phyloP scores from a whole-genome alignment of 352 stramenopile genomes.

The Phytophthora foliorum region DNA sequence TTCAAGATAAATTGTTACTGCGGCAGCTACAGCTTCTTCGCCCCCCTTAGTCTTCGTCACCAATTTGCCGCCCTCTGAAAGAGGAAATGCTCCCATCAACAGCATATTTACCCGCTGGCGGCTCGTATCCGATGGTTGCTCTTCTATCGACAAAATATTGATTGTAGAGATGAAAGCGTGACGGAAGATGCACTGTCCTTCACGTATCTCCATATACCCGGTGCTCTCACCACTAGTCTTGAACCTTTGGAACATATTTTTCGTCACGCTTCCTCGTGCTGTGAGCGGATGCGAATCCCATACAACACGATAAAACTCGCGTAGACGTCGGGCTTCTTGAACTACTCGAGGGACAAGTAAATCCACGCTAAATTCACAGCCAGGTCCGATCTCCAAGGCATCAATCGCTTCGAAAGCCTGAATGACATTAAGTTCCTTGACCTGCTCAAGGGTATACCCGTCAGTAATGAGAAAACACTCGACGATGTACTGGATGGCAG shows the following conservation, averaged over 20 bases:
- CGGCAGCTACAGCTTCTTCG: slow-evolving; percentile 53
- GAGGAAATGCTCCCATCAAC: slow-evolving; percentile 36
- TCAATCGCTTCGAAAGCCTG: slow-evolving; percentile 39
- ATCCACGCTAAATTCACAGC: slow-evolving; percentile 27
- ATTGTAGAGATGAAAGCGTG: slow-evolving; percentile 22
- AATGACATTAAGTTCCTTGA: slow-evolving; percentile 19
- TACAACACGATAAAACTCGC: slow-evolving; percentile 18
- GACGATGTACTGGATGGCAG: slow-evolving; percentile 34
- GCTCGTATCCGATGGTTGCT: not conserved
- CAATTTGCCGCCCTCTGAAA: slow-evolving; percentile 34
- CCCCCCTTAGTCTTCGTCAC: slow-evolving; percentile 29
- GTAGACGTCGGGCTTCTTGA: slow-evolving; percentile 27
- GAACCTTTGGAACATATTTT: slow-evolving; percentile 1
- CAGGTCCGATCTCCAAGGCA: slow-evolving; percentile 5
- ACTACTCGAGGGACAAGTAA: slow-evolving; percentile 39
- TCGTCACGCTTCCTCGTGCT: not conserved
- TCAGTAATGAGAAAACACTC: slow-evolving; percentile 42
- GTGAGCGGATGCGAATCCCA: slow-evolving; percentile 18
- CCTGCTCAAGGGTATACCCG: slow-evolving; percentile 35
- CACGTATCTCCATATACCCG: slow-evolving; percentile 1
- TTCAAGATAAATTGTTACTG: slow-evolving; percentile 56
- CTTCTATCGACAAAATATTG: not conserved
- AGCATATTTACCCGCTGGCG: slow-evolving; percentile 8
- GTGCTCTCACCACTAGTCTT: not conserved
- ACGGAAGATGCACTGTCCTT: slow-evolving; percentile 31